Conservation (phyloP, 2,329 filamentous ascomycete species). For the Fusarium xylarioides region DNA sequence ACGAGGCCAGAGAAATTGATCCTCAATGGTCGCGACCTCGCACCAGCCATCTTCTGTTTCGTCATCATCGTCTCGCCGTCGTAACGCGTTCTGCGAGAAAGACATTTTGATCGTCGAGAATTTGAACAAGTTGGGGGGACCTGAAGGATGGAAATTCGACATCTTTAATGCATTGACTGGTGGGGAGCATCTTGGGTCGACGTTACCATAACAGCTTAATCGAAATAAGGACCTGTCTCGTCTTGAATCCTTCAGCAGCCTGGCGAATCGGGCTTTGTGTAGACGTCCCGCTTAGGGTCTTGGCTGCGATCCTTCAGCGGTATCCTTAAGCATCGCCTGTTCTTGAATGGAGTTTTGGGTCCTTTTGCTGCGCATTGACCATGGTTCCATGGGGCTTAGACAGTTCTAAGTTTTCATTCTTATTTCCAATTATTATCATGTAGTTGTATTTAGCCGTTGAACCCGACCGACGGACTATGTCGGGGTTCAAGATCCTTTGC, state of each 20-base stretch:
- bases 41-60: background rate
- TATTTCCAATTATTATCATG: background rate
- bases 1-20: background rate
- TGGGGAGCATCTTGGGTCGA: background rate
- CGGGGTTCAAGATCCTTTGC: no score
- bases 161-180: background rate
- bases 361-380: background rate
- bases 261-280: background rate
- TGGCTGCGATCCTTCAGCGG: background rate
- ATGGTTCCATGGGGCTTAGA: background rate
- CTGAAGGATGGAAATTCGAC: background rate
- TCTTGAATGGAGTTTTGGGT: background rate
- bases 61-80: background rate
- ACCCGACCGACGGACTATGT: background rate
- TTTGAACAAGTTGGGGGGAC: background rate
- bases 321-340: background rate
- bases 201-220: conserved; percentile 1
- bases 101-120: background rate
- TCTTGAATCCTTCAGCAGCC: background rate
- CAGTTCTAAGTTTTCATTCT: background rate
- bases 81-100: background rate
- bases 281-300: background rate
- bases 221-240: conserved; percentile 12
- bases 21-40: background rate
- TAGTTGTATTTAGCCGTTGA: background rate